Evolutionary conservation across 768 basidiomycete species (phyloP).

Genomic region (Suillus variegatus): DNA sequence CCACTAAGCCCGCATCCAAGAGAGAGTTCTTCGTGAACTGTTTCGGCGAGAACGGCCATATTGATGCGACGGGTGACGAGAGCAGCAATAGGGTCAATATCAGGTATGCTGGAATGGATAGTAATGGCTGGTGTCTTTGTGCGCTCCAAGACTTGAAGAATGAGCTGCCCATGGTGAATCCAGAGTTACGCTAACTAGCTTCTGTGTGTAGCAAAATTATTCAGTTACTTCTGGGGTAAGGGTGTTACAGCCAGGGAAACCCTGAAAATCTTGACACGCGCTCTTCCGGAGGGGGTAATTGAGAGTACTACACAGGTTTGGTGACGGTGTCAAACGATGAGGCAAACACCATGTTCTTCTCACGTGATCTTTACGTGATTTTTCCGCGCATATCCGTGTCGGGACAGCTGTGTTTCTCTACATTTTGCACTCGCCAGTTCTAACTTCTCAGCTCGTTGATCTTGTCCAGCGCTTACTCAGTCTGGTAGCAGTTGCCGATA

Average conservation of each 20-base stretch:
- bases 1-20: slow-evolving; percentile 77
- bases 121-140: slow-evolving; percentile 4
- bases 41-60: slow-evolving; percentile 90
- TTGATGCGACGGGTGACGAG: slow-evolving; percentile 26
- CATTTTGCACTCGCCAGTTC: background rate
- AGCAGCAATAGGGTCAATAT: slow-evolving; percentile 19
- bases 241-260: background rate
- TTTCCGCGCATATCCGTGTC: no score
- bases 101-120: background rate
- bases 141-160: slow-evolving; percentile 4
- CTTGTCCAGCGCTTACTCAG: background rate
- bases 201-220: background rate
- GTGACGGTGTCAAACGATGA: background rate
- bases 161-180: background rate
- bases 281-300: background rate
- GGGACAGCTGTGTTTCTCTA: no score
- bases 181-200: background rate
- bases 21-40: slow-evolving; percentile 82
- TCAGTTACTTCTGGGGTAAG: background rate
- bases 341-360: background rate
- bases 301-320: background rate
- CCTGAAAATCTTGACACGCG: background rate
- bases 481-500: background rate
- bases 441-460: background rate
- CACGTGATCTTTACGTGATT: background rate